Evolutionary conservation across 1,284 basidiomycete genomes (phyloP).

Genomic region (Apiotrichum montevideense): DNA sequence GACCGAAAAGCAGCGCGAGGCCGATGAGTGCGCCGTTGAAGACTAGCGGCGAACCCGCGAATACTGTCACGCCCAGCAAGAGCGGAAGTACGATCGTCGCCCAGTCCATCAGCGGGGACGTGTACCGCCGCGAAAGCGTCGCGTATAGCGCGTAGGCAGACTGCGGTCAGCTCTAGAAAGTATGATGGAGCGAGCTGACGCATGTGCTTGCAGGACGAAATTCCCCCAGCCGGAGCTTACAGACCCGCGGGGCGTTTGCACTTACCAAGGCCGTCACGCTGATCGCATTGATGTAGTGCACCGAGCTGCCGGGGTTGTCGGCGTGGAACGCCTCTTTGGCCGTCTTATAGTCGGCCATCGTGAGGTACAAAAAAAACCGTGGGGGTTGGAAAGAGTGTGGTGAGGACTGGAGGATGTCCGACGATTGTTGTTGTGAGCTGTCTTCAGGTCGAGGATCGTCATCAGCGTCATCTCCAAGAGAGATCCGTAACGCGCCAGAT

Average conservation of each 20-base stretch:
- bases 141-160: constrained; percentile 65
- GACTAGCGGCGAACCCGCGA: constrained; percentile 54
- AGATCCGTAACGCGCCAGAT: too few species aligned
- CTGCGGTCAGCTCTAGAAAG: constrained; percentile 47
- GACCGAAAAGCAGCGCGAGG: neutral
- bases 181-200: too few species aligned
- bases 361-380: too few species aligned
- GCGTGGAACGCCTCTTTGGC: constrained; percentile 85
- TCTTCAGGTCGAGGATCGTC: too few species aligned
- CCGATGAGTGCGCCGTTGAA: constrained; percentile 53
- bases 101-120: constrained; percentile 54
- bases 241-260: constrained; percentile 8
- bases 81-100: constrained; percentile 65
- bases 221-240: too few species aligned
- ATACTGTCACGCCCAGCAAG: constrained; percentile 69
- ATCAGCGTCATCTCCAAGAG: too few species aligned
- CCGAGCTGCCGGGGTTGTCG: constrained; percentile 67
- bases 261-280: constrained; percentile 67
- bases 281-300: constrained; percentile 67
- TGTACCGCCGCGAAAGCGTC: constrained; percentile 47
- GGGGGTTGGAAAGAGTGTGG: too few species aligned
- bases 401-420: too few species aligned
- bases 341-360: constrained; percentile 57
- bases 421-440: too few species aligned
- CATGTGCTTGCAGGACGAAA: too few species aligned